These are phyloP conservation scores for Geotrichum klebahnii DNA, from an alignment of 1,139 yeast genomes.

Conservation along the genomic window DNA sequence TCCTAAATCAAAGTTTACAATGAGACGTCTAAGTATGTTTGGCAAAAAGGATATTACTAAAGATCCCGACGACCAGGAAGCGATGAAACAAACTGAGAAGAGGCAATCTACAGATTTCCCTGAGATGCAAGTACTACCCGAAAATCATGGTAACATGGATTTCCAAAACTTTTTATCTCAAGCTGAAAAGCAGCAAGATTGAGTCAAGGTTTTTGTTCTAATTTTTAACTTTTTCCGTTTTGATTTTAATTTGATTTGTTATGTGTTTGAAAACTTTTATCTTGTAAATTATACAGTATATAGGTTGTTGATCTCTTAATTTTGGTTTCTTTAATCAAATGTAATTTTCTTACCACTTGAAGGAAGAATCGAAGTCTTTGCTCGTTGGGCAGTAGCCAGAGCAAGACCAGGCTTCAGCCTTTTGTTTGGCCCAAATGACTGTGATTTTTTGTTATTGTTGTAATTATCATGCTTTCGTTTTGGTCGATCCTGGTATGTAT, in stretches of 20 bases:
- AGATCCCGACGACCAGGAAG: conserved; percentile 18
- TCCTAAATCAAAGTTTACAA: conserved; percentile 17
- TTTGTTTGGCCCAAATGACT: conserved; percentile 38
- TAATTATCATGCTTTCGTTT: conserved; percentile 5
- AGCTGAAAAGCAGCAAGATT: conserved; percentile 6
- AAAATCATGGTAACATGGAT: conserved; percentile 11
- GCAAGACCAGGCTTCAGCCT: conserved; percentile 81
- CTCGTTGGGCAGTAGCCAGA: conserved; percentile 84
- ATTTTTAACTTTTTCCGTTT: neutral
- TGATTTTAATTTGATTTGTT: neutral
- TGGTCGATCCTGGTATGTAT: conserved; percentile 3
- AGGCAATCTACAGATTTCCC: neutral
- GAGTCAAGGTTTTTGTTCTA: neutral
- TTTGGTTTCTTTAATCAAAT: conserved; percentile 46
- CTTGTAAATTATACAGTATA: neutral
- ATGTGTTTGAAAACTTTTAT: neutral
- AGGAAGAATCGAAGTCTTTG: conserved; percentile 81
- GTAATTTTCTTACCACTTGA: conserved; percentile 85
- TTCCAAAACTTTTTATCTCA: conserved; percentile 17
- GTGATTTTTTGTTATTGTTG: conserved; percentile 19
- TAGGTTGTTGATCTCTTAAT: neutral
- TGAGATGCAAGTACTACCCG: neutral
- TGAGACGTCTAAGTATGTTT: conserved; percentile 20
- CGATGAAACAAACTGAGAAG: neutral
- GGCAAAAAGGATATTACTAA: conserved; percentile 15